These are phyloP conservation scores for Schizonepeta tenuifolia DNA, from an alignment of 257 asterid genomes.

Conservation along the genomic window DNA sequence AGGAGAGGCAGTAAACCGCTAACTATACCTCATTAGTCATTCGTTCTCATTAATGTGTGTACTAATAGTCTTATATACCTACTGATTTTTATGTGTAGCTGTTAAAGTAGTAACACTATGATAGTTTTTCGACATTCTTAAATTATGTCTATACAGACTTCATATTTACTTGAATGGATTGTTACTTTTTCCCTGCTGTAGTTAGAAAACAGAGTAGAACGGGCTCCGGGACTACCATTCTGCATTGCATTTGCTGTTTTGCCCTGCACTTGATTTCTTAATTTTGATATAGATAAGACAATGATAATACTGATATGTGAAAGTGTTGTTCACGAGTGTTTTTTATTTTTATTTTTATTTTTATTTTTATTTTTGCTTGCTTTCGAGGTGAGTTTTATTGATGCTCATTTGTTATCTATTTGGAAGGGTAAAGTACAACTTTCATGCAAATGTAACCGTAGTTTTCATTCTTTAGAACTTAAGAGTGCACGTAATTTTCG, in stretches of 20 bases:
- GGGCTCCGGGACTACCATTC: background rate
- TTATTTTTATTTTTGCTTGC: background rate
- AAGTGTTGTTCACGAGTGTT: background rate
- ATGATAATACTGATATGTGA: background rate
- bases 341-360: too few relatives aligned
- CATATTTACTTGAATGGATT: background rate
- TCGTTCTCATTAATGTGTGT: slow-evolving; percentile 24
- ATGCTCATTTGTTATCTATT: background rate
- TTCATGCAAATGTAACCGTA: background rate
- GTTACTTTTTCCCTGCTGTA: background rate
- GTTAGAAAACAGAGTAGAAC: background rate
- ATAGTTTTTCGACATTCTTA: background rate
- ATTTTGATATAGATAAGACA: background rate
- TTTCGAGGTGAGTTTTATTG: too few relatives aligned
- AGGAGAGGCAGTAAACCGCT: slow-evolving; percentile 20
- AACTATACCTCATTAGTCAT: slow-evolving; percentile 29
- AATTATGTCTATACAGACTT: background rate
- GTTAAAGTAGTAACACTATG: background rate
- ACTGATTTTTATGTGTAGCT: slow-evolving; percentile 4
- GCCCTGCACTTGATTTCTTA: background rate
- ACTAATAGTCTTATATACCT: slow-evolving; percentile 24
- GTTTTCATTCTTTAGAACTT: too few relatives aligned
- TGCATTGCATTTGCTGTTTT: background rate
- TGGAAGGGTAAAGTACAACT: background rate
- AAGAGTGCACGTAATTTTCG: too few relatives aligned